Percentiles rank a stretch among this genome's conserved stretches.
Conservation (phyloP, 345 rosid species). For the Salix brachista region DNA sequence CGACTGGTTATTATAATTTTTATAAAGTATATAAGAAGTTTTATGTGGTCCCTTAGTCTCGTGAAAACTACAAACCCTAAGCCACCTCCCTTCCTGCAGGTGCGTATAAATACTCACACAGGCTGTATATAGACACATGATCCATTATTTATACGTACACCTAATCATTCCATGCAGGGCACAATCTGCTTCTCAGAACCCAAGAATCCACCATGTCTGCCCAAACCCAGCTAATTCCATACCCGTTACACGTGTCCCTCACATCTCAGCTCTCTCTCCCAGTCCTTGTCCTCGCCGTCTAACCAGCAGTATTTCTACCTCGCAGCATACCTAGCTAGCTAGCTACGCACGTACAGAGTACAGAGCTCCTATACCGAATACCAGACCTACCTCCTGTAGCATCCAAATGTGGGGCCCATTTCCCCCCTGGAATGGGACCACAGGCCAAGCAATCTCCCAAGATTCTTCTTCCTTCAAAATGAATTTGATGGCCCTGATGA, state of each 20-base stretch:
- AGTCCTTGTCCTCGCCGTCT: background rate
- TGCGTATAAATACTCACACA: no score
- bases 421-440: slow-evolving; percentile 26
- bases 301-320: background rate
- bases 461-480: background rate
- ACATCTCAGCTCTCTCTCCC: slow-evolving; percentile 12
- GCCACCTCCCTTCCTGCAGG: background rate
- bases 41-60: background rate
- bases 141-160: background rate
- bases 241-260: slow-evolving; percentile 10
- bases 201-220: slow-evolving; percentile 65
- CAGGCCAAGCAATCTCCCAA: background rate
- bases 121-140: no score
- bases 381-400: background rate
- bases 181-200: slow-evolving; percentile 62
- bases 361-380: background rate
- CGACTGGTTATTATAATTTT: background rate
- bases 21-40: background rate
- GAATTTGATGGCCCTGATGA: background rate
- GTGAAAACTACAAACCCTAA: background rate
- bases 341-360: background rate
- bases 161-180: slow-evolving; percentile 54
- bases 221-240: slow-evolving; percentile 51
- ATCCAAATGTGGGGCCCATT: slow-evolving; percentile 16
- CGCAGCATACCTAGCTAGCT: background rate